Evolutionary conservation across 2,329 filamentous ascomycete genomes (phyloP), one percentile per base, ranked within the genome.

Genomic region (Ploettnerulaceae sp.): DNA sequence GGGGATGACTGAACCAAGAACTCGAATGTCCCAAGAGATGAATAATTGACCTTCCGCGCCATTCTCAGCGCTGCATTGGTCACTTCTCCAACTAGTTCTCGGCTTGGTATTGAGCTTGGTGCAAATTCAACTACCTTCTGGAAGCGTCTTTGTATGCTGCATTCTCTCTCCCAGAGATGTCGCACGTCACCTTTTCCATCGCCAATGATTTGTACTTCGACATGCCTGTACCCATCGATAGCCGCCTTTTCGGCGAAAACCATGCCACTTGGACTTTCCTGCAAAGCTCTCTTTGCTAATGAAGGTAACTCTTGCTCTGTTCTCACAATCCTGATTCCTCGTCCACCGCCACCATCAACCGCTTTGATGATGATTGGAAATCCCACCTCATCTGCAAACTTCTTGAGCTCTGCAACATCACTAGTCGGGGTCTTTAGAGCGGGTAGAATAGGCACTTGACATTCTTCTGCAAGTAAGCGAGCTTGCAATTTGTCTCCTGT

Each of bases 381-480:
- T 0, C 68, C 67, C 2, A 28, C 22, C 18, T 31, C 14, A 17
- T 42, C 21, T 4, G 65, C 65, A 9, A 65, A 66, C 47, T 75
- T 72, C 42, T 75, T 70, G 2, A 85, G 81, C 57, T 85, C 77
- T 3, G 67, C 63, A 50, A 79, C 49, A 12, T 82, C 75, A 66
- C 84, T 80, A 33, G 84, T 81, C 1, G 70, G 64, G 26, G 79
- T 81, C 58, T 84, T 79, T 52, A 86, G 83, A 9, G 83, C 83
- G 1, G 82, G 82, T 39, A 87, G 81, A 47, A 83, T 85, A n/a
- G 81, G 82, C 1, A 87, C 82, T 3, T 78, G 76, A 28, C 82
- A 61, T 20, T 59, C 81, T 18, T 76, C 73, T 17, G 73, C 80
- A 75, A 86, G 84, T 53, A 84, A 82, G 57, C 86, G 85, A 3